These are phyloP conservation scores for Dendrostoma leiphaemia DNA, from an alignment of 2,329 filamentous ascomycete genomes.

Conservation along the genomic window DNA sequence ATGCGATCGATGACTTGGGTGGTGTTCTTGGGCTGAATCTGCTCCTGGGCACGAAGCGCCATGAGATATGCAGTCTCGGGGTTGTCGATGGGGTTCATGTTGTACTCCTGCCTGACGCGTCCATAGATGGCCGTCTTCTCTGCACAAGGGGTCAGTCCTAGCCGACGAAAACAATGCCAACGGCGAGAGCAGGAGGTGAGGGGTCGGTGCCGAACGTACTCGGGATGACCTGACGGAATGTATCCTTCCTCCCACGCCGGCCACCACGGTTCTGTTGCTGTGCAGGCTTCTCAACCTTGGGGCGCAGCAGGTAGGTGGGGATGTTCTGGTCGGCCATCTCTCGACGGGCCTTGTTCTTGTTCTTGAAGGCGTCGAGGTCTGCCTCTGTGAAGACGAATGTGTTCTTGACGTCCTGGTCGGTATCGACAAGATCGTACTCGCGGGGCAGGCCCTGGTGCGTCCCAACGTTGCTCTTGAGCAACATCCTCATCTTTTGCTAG, in stretches of 20 bases:
- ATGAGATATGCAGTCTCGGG: constrained; percentile 40
- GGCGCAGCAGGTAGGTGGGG: constrained; percentile 52
- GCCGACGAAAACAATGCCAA: constrained; percentile 19
- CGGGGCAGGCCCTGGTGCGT: constrained; percentile 77
- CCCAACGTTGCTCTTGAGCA: constrained; percentile 62
- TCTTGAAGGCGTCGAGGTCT: constrained; percentile 76
- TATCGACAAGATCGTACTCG: constrained; percentile 80
- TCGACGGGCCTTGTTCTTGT: constrained; percentile 54
- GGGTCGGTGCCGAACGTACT: constrained; percentile 48
- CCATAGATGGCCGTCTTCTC: constrained; percentile 21
- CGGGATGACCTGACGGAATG: constrained; percentile 69
- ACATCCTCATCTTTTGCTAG: constrained; percentile 57
- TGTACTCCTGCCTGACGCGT: constrained; percentile 36
- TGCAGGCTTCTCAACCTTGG: constrained; percentile 44
- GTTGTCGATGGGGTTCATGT: constrained; percentile 31
- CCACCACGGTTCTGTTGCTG: constrained; percentile 28
- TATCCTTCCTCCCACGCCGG: constrained; percentile 42
- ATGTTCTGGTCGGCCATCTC: constrained; percentile 58
- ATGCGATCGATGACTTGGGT: constrained; percentile 50
- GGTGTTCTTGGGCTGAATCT: constrained; percentile 47
- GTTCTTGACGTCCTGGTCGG: constrained; percentile 67
- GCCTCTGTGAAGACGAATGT: constrained; percentile 94
- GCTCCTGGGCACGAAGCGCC: constrained; percentile 38
- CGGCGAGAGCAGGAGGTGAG: constrained; percentile 15
- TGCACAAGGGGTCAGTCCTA: constrained; percentile 5